Percentiles rank a stretch among this genome's conserved stretches.
Conservation (phyloP, 805 yeast species). For the Sugiyamaella qingdaonensis region DNA sequence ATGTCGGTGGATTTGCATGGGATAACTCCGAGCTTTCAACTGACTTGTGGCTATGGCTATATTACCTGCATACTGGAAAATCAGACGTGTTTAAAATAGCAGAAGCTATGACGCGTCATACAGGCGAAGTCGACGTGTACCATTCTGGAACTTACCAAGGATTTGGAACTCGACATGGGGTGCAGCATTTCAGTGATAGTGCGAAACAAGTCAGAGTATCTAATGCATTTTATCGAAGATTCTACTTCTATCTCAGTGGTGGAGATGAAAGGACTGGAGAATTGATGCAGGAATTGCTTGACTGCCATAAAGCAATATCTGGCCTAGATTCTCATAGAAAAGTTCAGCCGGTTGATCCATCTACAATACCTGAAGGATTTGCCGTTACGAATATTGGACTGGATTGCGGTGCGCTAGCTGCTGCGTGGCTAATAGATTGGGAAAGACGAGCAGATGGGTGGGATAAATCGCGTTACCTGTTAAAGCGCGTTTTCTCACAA, state of each 20-base stretch:
- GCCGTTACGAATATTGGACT: slow-evolving; percentile 7
- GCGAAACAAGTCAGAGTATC: slow-evolving; percentile 9
- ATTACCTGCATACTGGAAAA: slow-evolving; percentile 5
- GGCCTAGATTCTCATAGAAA: slow-evolving; percentile 9
- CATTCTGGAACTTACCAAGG: slow-evolving; percentile 7
- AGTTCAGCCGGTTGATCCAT: slow-evolving; percentile 3
- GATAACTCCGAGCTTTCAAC: slow-evolving; percentile 10
- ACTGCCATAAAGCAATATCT: slow-evolving; percentile 2
- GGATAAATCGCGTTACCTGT: background rate
- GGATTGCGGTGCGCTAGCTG: slow-evolving; percentile 6
- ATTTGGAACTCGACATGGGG: slow-evolving; percentile 11
- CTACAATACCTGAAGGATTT: slow-evolving; percentile 7
- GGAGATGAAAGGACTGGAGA: slow-evolving; percentile 9
- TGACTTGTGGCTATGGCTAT: slow-evolving; percentile 10
- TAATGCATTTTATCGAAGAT: slow-evolving; percentile 5
- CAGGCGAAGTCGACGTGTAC: slow-evolving; percentile 9
- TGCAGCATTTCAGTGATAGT: slow-evolving; percentile 11
- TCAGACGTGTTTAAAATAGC: slow-evolving; percentile 7
- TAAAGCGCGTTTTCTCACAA: background rate
- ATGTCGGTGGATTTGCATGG: slow-evolving; percentile 12
- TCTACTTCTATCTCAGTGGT: slow-evolving; percentile 6
- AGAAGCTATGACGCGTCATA: slow-evolving; percentile 10
- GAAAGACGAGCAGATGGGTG: slow-evolving; percentile 5
- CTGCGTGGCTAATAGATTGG: slow-evolving; percentile 9
- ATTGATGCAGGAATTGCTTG: slow-evolving; percentile 7